Base-by-base conservation (phyloP, 441 rosid genomes). In the Bocquillonia castaneifolia region DNA sequence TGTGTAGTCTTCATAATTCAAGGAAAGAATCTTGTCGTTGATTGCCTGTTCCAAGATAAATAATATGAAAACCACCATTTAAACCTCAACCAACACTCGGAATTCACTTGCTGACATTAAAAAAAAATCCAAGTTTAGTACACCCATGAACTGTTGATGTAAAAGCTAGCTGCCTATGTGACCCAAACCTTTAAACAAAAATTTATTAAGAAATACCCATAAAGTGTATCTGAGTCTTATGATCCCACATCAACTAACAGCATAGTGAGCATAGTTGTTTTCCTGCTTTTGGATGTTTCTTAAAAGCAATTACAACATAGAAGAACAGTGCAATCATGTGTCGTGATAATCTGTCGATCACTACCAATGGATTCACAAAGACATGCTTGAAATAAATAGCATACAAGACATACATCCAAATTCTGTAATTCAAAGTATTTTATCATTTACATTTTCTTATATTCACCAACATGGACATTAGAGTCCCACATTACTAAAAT, bases 11-110 rank as follows among this genome's bases (percentile, higher is more conserved):
- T 81, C 85, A 37, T 84, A 92, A 20, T 84, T 86, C 84, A 88
- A 77, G 8, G 98, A 90, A 57, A 87, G 64, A 64, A 92, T 88
- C 86, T 76, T 90, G 51, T 88, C 90, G 63, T 88, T 84, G 78
- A 92, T 92, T 71, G 86, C 93, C 98, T 92, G 86, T 66, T 69
- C 74, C 75, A 88, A 58, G 64, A 69, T 10, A 25, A 37, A 73
- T 29, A 75, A 32, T 23, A 56, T 57, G 39, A 62, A 45, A 47
- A 53, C 63, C 18, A 5, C 55, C 13, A 63, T 68, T 52, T 60
- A 44, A 48, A 55, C 26, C 25, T 47, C 18, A 72, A 6, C 28
- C 50, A 67, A 28, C 40, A 57, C 13, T 44, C 18, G 36, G 51
- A 58, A 34, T 50, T 63, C 42, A 44, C 13, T n/a, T 54, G 64